Evolutionary conservation across 2,329 filamentous ascomycete species (phyloP), one percentile per base, ranked within the genome.

Genomic region (Neopestalotiopsis rosae): DNA sequence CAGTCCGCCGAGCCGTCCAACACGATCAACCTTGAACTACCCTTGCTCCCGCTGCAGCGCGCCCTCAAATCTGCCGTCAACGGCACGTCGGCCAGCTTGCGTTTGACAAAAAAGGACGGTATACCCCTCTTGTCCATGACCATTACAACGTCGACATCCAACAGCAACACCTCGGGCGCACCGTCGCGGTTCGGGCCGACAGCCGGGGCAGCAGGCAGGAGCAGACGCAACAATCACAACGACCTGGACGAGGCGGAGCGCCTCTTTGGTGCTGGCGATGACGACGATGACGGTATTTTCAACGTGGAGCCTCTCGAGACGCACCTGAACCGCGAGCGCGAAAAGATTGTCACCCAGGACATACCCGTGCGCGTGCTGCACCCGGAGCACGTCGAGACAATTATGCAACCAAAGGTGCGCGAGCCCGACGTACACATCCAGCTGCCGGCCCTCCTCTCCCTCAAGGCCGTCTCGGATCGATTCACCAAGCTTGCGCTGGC

Each of bases 381-480:
- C 69, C 91, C 93, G 2, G 89, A 92, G 66, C 92, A 90, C 0
- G 94, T 98, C n/a, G 93, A 96, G 76, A 92, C 91, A n/a, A 90
- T 98, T 71, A 94, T 97, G 83, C 95, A 99, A 82, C 96, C 96
- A 14, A 90, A 91, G 70, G 94, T 95, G 69, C 91, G 94, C 69
- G 94, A 97, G 74, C 94, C 95, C 52, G 96, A 98, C 76, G 95
- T 98, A 2, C 93, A 98, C 81, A 97, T 99, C 76, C 90, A 94
- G 67, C 87, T 99, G 3, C 96, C 96, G 0, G 91, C 94, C 5
- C 84, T 99, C 4, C 85, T 94, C 57, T 95, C 98, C 77, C 86
- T 99, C 69, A 98, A 98, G 78, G 92, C 92, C 71, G 96, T 99
- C 71, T 97, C 94, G 4, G 96, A 99, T 79, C 91, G 96, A 66